phyloP scores from a whole-genome alignment of 2,329 filamentous ascomycete genomes.

The Cordyceps javanica region DNA sequence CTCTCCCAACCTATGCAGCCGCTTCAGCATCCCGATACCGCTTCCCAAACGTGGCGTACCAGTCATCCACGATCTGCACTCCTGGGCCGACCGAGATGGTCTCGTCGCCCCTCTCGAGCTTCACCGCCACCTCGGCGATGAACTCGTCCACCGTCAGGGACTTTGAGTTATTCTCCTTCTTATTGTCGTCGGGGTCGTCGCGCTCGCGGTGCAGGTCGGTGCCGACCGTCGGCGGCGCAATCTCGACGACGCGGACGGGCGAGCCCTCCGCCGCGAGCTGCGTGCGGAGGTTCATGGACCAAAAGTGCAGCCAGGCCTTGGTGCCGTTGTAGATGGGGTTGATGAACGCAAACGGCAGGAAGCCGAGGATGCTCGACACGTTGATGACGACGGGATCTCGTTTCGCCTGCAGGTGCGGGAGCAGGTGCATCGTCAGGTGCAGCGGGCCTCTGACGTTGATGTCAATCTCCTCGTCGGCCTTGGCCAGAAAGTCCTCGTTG shows the following conservation, averaged over 20 bases:
- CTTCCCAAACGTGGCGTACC: slow-evolving; percentile 35
- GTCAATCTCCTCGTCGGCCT: slow-evolving; percentile 51
- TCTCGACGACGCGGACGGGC: slow-evolving; percentile 45
- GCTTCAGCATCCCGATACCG: slow-evolving; percentile 11
- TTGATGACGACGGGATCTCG: slow-evolving; percentile 43
- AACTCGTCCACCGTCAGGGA: slow-evolving; percentile 46
- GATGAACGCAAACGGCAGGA: slow-evolving; percentile 44
- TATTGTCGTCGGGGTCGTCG: slow-evolving; percentile 51
- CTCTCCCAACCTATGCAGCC: not conserved
- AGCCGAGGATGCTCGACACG: slow-evolving; percentile 47
- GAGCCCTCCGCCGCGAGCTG: slow-evolving; percentile 37
- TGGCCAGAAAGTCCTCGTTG: slow-evolving; percentile 37
- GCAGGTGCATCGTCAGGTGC: slow-evolving; percentile 44
- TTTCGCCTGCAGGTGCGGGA: slow-evolving; percentile 42
- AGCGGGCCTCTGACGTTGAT: slow-evolving; percentile 54
- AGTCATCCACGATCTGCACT: slow-evolving; percentile 28
- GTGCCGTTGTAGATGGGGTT: slow-evolving; percentile 55
- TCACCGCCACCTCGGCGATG: slow-evolving; percentile 38
- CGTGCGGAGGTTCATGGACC: slow-evolving; percentile 46
- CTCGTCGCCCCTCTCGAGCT: slow-evolving; percentile 41
- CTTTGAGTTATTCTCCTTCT: slow-evolving; percentile 44
- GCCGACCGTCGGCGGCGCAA: slow-evolving; percentile 47
- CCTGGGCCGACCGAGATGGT: slow-evolving; percentile 29
- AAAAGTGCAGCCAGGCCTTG: slow-evolving; percentile 54
- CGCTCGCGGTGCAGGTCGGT: slow-evolving; percentile 52